Evolutionary conservation across 78 protist species (phyloP).

Genomic region (Cavenderia fasciculata): DNA sequence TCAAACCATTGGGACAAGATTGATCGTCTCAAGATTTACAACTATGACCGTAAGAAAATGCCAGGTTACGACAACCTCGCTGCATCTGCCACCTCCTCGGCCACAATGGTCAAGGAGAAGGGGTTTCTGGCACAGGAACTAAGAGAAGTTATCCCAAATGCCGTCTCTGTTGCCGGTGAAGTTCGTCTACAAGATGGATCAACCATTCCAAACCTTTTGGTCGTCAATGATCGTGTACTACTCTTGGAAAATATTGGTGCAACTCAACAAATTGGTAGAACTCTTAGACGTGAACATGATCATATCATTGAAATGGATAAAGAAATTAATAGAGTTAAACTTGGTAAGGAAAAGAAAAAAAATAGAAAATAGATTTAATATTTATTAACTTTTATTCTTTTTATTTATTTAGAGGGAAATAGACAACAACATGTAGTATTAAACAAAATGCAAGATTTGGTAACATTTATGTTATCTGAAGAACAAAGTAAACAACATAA

Average conservation of each 20-base stretch:
- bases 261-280: conserved; percentile 76
- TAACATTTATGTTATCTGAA: conserved; percentile 59
- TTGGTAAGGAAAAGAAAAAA: not conserved
- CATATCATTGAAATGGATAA: conserved; percentile 63
- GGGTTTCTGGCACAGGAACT: conserved; percentile 81
- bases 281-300: conserved; percentile 37
- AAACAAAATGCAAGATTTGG: conserved; percentile 65
- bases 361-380: not conserved
- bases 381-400: too few relatives aligned
- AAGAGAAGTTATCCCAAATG: conserved; percentile 54
- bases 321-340: conserved; percentile 53
- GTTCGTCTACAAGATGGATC: conserved; percentile 51
- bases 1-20: conserved; percentile 63
- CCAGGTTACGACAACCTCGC: conserved; percentile 10
- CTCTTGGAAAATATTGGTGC: conserved; percentile 82
- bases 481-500: conserved; percentile 30
- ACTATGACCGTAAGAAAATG: conserved; percentile 66
- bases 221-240: conserved; percentile 70
- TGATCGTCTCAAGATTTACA: conserved; percentile 39
- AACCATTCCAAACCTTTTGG: conserved; percentile 57
- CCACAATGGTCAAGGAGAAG: conserved; percentile 14
- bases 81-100: not conserved
- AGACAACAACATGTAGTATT: conserved; percentile 47
- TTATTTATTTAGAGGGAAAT: conserved; percentile 24
- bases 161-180: conserved; percentile 63